Base-by-base conservation (phyloP, 2,329 filamentous ascomycete species). In the Verticillium tricorpus region DNA sequence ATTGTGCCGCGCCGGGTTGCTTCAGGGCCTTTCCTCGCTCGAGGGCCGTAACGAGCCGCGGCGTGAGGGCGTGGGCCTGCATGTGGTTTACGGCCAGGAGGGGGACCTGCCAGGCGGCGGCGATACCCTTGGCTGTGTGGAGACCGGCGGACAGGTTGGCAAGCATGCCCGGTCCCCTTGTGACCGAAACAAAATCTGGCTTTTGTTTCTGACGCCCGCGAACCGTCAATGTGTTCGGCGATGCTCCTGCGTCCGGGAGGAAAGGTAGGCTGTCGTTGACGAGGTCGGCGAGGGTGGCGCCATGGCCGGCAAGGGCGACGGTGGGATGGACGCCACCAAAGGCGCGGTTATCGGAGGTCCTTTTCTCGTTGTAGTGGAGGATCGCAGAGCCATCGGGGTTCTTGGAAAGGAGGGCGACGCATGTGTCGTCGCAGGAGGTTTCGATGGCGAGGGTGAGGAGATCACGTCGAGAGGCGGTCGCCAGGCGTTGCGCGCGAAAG, bases 21-120 rank as follows among this genome's bases (percentile, higher is more conserved):
- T n/a, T 14, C 9, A 17, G 3, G 5, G 25, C 22, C 11, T 37
- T 15, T 62, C 64, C 64, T 66, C 67, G 22, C 64, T 79, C 71
- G 63, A 94, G 75, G 5, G 90, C 90, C 35, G 80, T 77, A 4
- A 89, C 88, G 52, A 99, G 83, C 11, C 92, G 84, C 17, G 94
- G 91, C 19, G 95, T 98, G 65, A 99, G 78, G 19, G 95, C 90
- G 75, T 99, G 95, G 12, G 93, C 95, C 73, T 97, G 93, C 95
- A 99, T 98, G 75, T 99, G 95, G 74, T 99, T 91, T 1, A 97
- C 91, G 0, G 88, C 95, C 1, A 98, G 74, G 35, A 98, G 78
- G 3, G 94, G 93, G 40, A 93, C 83, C 66, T 87, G 83, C 91
- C 91, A 96, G 40, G 92, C 93, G 22, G 91, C 81, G 0, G 93